Conservation (phyloP, 2,329 filamentous ascomycete genomes). For the Cladosporium sp. region DNA sequence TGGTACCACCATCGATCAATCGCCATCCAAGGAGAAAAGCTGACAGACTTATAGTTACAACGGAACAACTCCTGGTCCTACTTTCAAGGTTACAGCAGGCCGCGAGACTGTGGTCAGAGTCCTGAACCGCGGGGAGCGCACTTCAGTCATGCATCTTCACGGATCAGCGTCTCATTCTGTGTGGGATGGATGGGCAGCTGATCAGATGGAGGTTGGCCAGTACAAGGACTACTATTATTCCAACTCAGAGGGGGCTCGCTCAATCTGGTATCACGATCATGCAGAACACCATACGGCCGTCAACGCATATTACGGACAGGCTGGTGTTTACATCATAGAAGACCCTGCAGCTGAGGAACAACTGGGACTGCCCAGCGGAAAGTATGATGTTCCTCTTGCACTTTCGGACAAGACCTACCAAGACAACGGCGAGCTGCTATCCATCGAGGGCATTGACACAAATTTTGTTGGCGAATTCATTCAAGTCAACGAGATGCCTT, state of each 20-base stretch:
- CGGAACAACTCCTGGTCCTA: slow-evolving; percentile 53
- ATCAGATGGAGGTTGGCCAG: slow-evolving; percentile 48
- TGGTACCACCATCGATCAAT: too few species aligned
- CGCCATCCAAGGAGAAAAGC: neutral
- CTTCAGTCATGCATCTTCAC: slow-evolving; percentile 52
- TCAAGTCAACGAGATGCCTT: slow-evolving; percentile 56
- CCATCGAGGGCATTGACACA: slow-evolving; percentile 41
- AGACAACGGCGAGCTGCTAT: slow-evolving; percentile 46
- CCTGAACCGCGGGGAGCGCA: slow-evolving; percentile 44
- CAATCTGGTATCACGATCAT: slow-evolving; percentile 56
- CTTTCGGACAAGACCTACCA: slow-evolving; percentile 51
- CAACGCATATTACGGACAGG: slow-evolving; percentile 55
- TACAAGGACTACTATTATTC: slow-evolving; percentile 60
- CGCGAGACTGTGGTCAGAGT: slow-evolving; percentile 53
- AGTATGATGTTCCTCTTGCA: slow-evolving; percentile 52
- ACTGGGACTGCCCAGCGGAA: slow-evolving; percentile 48
- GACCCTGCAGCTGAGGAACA: slow-evolving; percentile 48
- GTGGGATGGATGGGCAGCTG: slow-evolving; percentile 53
- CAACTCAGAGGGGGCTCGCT: slow-evolving; percentile 50
- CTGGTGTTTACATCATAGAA: slow-evolving; percentile 52
- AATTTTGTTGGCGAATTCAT: slow-evolving; percentile 56
- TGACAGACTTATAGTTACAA: slow-evolving; percentile 24
- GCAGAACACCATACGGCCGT: slow-evolving; percentile 44
- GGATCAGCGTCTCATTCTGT: slow-evolving; percentile 44
- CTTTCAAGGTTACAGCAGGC: slow-evolving; percentile 46